Evolutionary conservation across 306 rosid species (phyloP).

Genomic region (Quercus wislizeni): DNA sequence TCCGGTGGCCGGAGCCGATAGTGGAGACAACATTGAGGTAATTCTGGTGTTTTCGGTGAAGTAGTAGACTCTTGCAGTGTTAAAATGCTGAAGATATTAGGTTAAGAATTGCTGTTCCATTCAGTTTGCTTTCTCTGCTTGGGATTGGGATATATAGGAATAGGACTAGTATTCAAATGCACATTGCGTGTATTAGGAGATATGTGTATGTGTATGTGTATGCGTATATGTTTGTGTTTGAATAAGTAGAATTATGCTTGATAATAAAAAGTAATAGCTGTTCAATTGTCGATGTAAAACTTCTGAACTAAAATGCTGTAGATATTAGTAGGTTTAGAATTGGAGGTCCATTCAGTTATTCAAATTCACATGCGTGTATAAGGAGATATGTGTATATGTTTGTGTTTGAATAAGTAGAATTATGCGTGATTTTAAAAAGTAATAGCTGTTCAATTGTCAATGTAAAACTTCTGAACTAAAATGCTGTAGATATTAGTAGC

Average conservation of each 20-base stretch:
- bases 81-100: neutral
- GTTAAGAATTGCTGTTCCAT: neutral
- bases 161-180: neutral
- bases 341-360: neutral
- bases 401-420: neutral
- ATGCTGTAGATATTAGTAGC: neutral
- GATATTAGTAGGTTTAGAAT: neutral
- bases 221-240: neutral
- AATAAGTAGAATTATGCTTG: neutral
- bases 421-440: neutral
- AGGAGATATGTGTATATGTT: neutral
- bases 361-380: neutral
- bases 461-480: neutral
- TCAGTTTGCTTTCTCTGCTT: neutral
- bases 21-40: slow-evolving; percentile 85
- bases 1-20: slow-evolving; percentile 73
- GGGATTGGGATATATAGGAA: no score
- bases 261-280: neutral
- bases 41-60: neutral
- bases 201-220: neutral
- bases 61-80: neutral
- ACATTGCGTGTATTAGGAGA: neutral
- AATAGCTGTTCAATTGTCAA: neutral
- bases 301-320: neutral
- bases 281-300: neutral